Base-by-base conservation (phyloP, 352 stramenopile species). In the Phytophthora sp. region DNA sequence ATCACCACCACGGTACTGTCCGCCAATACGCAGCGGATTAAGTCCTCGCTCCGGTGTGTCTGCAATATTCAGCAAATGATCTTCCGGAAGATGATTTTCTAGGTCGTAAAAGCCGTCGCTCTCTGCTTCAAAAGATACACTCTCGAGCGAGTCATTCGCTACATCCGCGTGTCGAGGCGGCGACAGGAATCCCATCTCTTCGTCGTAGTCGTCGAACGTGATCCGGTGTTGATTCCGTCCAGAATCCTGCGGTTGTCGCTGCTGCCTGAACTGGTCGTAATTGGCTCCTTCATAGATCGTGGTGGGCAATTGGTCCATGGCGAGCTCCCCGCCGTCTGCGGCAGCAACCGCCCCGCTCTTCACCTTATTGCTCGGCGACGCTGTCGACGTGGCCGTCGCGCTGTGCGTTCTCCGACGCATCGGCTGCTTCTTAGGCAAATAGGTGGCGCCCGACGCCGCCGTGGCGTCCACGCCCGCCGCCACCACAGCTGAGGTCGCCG, bases 401-500 rank as follows among this genome's bases (percentile, higher is more conserved):
- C 84, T 93, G 56, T 94, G 84, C 1, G 86, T 84, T 27, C 86
- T 65, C 30, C 86, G 69, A 17, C 86, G 71, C 86, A 94, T 94
- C 8, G 86, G 86, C 46, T 93, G 86, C 61, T 92, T 88, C 51
- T 76, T 74, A 53, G 80, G 75, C 44, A 88, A 69, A 63, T 82
- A 89, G 13, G 63, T 62, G 6, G 72, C 56, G 21, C 54, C 61
- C 5, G 60, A 44, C 20, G 57, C 42, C 32, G 57, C 54, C 21
- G 32, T 44, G 23, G 39, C 32, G 10, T 68, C 51, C 3, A 48
- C 51, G 8, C 38, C 51, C 23, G 54, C 66, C 8, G 59, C 57
- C 15, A 44, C 49, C 1, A 62, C 64, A 49, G 46, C 49, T 26
- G 58, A 60, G 30, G 61, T 56, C 37, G 60, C 26, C 38, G 44